Evolutionary conservation across 1,284 basidiomycete genomes (phyloP), one percentile per base, ranked within the genome.

Genomic region (Neonothopanus nambi): DNA sequence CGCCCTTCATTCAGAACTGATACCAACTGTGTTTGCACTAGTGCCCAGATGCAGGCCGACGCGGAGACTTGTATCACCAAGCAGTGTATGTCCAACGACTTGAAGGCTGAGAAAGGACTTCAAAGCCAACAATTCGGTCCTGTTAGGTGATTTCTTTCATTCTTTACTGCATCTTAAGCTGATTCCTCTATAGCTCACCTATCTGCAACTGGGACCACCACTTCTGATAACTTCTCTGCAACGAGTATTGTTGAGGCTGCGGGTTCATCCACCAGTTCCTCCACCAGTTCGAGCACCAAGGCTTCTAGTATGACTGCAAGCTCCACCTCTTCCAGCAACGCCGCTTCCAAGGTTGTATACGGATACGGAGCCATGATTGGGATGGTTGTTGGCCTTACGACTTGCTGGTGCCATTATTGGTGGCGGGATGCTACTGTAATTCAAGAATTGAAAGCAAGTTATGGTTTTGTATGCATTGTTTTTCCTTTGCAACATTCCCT

Each of bases 391-490:
- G 26, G 26, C 26, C 5, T 28, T 11, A 28, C n/a, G n/a, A n/a
- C n/a, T n/a, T n/a, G n/a, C 26, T 11, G 26, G 26, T 11, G 5
- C 11, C 26, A 28, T 28, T 11, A 28, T 28, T 28, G 65, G 55
- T 60, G 65, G 49, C 58, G 63, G 54, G 56, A 64, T 21, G 40
- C 3, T 24, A 3, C 24, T 13, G 40, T 21, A 28, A 11, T 5
- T 11, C 3, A 42, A 13, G 24, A 12, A n/a, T 9, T 42, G 20
- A 15, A 13, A 42, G 12, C 13, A 42, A 17, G n/a, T n/a, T n/a
- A n/a, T n/a, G n/a, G n/a, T n/a, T n/a, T n/a, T n/a, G n/a, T n/a
- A n/a, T n/a, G n/a, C n/a, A n/a, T n/a, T n/a, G n/a, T n/a, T n/a
- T n/a, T n/a, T n/a, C n/a, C n/a, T n/a, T n/a, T n/a, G n/a, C n/a